Base-by-base conservation (phyloP, 2,329 filamentous ascomycete species). In the Elsinoe ampelina region DNA sequence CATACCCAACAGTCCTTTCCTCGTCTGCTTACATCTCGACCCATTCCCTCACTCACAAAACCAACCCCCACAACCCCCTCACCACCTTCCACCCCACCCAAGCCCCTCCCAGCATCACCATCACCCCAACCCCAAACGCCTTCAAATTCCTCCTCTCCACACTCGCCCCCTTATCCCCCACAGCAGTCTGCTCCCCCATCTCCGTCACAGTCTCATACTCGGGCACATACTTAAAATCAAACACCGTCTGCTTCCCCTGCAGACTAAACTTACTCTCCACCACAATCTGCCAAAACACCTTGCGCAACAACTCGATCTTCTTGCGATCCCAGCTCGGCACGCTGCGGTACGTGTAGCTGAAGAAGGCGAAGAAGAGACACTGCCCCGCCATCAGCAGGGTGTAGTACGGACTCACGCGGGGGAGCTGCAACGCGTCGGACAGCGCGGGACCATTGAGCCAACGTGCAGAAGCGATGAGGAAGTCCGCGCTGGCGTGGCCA, bases 211-310 rank as follows among this genome's bases (percentile, higher is more conserved):
- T 78, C 51, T 71, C 66, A 51, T 77, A 76, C 61, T 79, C 72
- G 0, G 85, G 85, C 8, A 86, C 73, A 64, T 86, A 86, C 65
- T 89, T 85, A 70, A 90, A 86, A 17, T 85, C 80, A 64, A 89
- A 90, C 7, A 72, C 74, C 1, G 79, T 81, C 63, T 83, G 77
- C 47, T 78, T 73, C 0, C 84, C 75, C 10, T 70, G 81, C 6
- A 91, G 73, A 0, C 83, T 86, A 57, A 75, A 80, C 55, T 83
- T 81, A 57, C 81, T 79, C 57, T 84, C 76, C n/a, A 84, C 78
- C 13, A 86, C 77, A 2, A 86, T 67, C 15, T 75, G 72, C 67
- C 81, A 86, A 60, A 84, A 80, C 0, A 80, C 69, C 20, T 69
- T 72, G 55, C 79, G 77, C 26, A 79, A 67, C 17, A 73, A 66